Evolutionary conservation across 768 basidiomycete genomes (phyloP), one percentile per base, ranked within the genome.

Genomic region (Pleurotus djamor): DNA sequence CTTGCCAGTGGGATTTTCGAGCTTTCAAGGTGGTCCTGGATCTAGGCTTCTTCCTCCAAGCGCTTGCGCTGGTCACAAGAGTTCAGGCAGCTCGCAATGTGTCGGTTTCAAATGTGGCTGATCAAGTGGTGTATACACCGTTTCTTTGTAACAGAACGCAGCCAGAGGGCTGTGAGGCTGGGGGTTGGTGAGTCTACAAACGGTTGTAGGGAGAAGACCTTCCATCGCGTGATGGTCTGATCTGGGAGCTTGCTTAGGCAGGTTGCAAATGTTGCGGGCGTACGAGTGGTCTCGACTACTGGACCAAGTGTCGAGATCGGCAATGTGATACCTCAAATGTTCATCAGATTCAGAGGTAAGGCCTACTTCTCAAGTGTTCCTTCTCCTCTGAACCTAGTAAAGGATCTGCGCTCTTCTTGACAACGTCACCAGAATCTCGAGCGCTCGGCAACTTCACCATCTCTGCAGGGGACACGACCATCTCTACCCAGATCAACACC

Each of bases 241-340:
- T 28, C 21, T 1, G 21, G 4, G 59, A 57, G 52, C 45, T 51
- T 12, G 33, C 34, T 9, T 49, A 74, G 74, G 76, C 70, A 71
- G 62, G 63, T 71, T 7, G 61, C 65, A 4, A 48, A 64, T 17
- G 44, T 69, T 34, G 61, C 63, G 57, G 67, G 65, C 17, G 50
- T 59, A 36, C 59, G 65, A 6, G 59, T 70, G 36, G 69, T 76
- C 28, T 71, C 76, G 38, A 80, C 82, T 16, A 61, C 68, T 47
- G 84, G 84, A 1, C 79, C 82, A 4, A 72, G 74, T 63, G 65
- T 75, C 41, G 69, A 68, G 43, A 70, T 76, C 13, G 74, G 68
- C 17, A 68, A 77, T 58, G 74, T 83, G 41, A 68, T 83, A 59
- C 85, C 84, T 1, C 85, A 86, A 59, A 73, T 86, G 72, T 86